These are phyloP conservation scores for Pichia sp. DNA, from an alignment of 1,139 yeast genomes.

Conservation along the genomic window DNA sequence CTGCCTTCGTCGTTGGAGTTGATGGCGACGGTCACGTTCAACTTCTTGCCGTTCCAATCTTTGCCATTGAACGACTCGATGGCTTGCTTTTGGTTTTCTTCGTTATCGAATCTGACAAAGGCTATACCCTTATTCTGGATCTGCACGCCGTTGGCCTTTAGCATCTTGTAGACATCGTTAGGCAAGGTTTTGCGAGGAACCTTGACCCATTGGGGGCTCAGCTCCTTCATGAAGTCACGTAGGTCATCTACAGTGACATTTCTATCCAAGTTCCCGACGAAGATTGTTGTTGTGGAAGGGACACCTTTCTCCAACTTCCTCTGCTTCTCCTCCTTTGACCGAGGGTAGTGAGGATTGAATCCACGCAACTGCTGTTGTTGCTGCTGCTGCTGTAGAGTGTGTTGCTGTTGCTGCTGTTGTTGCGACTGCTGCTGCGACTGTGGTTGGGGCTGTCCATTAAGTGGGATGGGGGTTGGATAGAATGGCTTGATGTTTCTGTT, in stretches of 20 bases:
- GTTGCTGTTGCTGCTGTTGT: background rate
- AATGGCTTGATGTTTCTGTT: conserved; percentile 15
- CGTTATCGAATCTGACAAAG: conserved; percentile 49
- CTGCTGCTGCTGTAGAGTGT: background rate
- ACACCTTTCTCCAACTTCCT: conserved; percentile 44
- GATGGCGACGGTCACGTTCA: conserved; percentile 55
- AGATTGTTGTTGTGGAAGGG: conserved; percentile 52
- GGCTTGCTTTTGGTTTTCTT: conserved; percentile 46
- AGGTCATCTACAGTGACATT: conserved; percentile 44
- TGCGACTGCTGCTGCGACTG: background rate
- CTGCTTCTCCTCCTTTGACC: conserved; percentile 27
- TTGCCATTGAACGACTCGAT: conserved; percentile 50
- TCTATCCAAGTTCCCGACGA: conserved; percentile 55
- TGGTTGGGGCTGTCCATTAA: conserved; percentile 3
- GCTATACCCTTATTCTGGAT: conserved; percentile 61
- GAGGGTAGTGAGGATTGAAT: conserved; percentile 1
- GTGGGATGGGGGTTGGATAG: conserved; percentile 10
- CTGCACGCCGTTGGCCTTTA: conserved; percentile 37
- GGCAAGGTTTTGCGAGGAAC: conserved; percentile 52
- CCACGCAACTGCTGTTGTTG: conserved; percentile 1
- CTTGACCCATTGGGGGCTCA: conserved; percentile 52
- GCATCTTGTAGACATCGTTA: conserved; percentile 36
- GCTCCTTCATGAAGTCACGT: conserved; percentile 42
- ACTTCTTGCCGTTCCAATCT: conserved; percentile 48
- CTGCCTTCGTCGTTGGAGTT: conserved; percentile 33